Base-by-base conservation (phyloP, 306 rosid species). In the Dalbergia oliveri region DNA sequence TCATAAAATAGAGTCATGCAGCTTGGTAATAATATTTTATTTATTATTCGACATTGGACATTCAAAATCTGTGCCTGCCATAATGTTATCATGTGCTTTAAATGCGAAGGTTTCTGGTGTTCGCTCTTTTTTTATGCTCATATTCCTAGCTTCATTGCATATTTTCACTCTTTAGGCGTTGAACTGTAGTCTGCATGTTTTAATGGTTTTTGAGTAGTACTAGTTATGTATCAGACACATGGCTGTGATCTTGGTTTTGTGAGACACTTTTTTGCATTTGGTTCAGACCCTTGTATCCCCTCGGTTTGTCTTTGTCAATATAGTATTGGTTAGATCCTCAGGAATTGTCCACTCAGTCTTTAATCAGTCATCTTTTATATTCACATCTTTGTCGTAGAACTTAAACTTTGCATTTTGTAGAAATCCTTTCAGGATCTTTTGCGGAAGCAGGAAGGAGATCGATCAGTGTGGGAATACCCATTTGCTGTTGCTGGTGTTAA, bases 401-500 rank as follows among this genome's bases (percentile, higher is more conserved):
- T 78, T 65, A 6, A 64, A 51, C 62, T 54, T 85, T 89, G 79
- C 62, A 39, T 79, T 88, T 79, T 88, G 84, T 73, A 95, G 99
- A 93, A 90, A 85, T 95, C 99, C 74, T 95, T 95, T 87, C 97
- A 90, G 88, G 94, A 89, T 86, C 99, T 95, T 56, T 90, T 95
- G 71, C 87, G 97, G 84, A 95, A 95, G 91, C 98, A 88, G 87
- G 99, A 89, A 89, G 99, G 99, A 72, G 94, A 95, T 67, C 90
- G 99, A 33, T 95, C 99, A 31, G 90, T 91, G 72, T 95, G 99
- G 99, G 99, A 95, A 83, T 95, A 95, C 86, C 99, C 99, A 67
- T 95, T 95, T 90, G 98, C 99, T 34, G 99, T 95, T 79, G 99
- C 99, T 72, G 99, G 99, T 74, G 99, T 95, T 72, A 95, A 95